A percentile compares a stretch with the other conserved stretches of the same genome.
Evolutionary conservation across 129 eudicot species (phyloP).

Genomic region (Flaveria bidentis): DNA sequence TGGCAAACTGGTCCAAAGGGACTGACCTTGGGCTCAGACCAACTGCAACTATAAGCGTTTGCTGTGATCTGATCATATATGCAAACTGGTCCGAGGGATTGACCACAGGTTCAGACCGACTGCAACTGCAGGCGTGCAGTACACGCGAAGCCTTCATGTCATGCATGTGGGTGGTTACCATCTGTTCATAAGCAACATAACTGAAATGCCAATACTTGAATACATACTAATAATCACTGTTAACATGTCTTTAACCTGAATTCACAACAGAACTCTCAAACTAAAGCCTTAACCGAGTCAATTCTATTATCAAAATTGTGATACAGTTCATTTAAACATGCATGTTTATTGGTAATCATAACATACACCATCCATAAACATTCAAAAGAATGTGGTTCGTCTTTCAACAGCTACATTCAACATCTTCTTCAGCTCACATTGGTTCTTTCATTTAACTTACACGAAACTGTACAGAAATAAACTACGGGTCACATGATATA

Average conservation of each 20-base stretch:
- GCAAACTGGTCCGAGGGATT: too few relatives aligned
- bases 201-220: neutral
- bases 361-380: slow-evolving; percentile 12
- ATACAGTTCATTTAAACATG: neutral
- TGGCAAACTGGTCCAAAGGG: neutral
- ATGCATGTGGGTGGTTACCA: neutral
- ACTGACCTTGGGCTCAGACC: neutral
- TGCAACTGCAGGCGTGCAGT: too few relatives aligned
- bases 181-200: neutral
- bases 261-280: slow-evolving; percentile 9
- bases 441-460: slow-evolving; percentile 16
- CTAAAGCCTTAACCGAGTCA: slow-evolving; percentile 6
- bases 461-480: neutral
- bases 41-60: neutral
- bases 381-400: slow-evolving; percentile 20
- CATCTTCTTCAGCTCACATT: slow-evolving; percentile 6
- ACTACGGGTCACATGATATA: neutral
- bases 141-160: neutral
- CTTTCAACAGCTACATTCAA: slow-evolving; percentile 24
- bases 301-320: slow-evolving; percentile 29
- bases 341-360: slow-evolving; percentile 10
- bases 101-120: too few relatives aligned
- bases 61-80: neutral
- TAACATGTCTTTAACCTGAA: neutral
- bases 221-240: neutral